phyloP scores from a whole-genome alignment of 352 stramenopile species.

The Globisporangium polare region DNA sequence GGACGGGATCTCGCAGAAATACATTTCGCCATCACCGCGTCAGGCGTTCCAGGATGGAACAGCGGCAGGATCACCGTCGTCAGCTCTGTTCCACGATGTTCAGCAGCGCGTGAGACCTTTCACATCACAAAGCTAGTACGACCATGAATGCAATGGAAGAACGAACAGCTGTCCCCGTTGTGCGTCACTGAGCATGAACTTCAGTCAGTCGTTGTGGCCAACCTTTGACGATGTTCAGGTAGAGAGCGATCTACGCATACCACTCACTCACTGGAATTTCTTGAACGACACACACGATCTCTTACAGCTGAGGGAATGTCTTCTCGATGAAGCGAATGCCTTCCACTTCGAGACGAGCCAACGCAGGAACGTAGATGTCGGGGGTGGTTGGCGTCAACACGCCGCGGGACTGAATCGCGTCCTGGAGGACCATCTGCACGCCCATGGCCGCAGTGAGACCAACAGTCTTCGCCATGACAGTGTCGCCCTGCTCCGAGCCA shows the following conservation, averaged over 20 bases:
- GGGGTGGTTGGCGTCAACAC: constrained; percentile 88
- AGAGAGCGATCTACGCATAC: not conserved
- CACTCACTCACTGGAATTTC: not conserved
- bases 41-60: constrained; percentile 15
- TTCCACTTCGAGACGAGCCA: constrained; percentile 83
- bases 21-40: constrained; percentile 38
- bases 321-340: constrained; percentile 88
- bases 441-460: constrained; percentile 92
- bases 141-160: constrained; percentile 1
- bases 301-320: constrained; percentile 36
- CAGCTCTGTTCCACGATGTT: constrained; percentile 13
- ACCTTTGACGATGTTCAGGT: not conserved
- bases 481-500: constrained; percentile 86
- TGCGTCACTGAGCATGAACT: not conserved
- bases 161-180: not conserved
- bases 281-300: not conserved
- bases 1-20: constrained; percentile 69
- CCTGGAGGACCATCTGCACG: constrained; percentile 92
- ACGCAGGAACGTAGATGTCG: constrained; percentile 86
- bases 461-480: constrained; percentile 95
- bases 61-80: constrained; percentile 8
- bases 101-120: constrained; percentile 12
- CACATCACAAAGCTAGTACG: constrained; percentile 13
- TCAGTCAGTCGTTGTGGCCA: not conserved
- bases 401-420: constrained; percentile 74